Evolutionary conservation across 2,329 filamentous ascomycete genomes (phyloP).

Genomic region (Kalaharituber pfeilii): DNA sequence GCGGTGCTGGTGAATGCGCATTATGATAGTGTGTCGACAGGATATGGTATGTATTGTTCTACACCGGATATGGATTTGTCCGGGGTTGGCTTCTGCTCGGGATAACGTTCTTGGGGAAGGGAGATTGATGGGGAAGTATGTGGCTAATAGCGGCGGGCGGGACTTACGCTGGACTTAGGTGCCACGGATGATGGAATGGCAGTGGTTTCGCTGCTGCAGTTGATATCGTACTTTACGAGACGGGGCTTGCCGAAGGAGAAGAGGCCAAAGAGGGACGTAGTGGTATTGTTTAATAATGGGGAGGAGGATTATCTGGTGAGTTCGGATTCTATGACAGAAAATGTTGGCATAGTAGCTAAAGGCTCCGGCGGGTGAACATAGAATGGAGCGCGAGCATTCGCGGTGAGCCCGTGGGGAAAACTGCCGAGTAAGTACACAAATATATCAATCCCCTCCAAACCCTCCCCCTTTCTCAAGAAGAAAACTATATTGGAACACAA

Average conservation of each 20-base stretch:
- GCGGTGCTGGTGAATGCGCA: conserved; percentile 89
- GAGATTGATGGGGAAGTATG: too few relatives aligned
- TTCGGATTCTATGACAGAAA: too few relatives aligned
- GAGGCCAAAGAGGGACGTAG: conserved; percentile 55
- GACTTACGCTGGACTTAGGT: conserved; percentile 27
- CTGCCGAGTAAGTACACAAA: conserved; percentile 42
- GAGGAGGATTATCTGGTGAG: conserved; percentile 65
- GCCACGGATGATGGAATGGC: conserved; percentile 90
- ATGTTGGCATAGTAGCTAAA: too few relatives aligned
- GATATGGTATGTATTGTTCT: conserved; percentile 41
- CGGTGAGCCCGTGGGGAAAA: conserved; percentile 60
- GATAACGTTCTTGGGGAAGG: too few relatives aligned
- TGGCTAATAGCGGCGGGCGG: neutral
- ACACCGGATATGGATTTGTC: neutral
- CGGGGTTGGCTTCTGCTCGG: neutral
- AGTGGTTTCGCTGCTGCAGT: conserved; percentile 67
- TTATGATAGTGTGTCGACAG: conserved; percentile 83
- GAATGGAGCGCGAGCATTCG: conserved; percentile 71
- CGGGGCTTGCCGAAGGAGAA: conserved; percentile 40
- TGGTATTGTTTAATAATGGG: conserved; percentile 81
- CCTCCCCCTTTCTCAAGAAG: neutral
- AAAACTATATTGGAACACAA: neutral
- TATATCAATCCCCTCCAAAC: neutral
- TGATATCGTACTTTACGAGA: conserved; percentile 67
- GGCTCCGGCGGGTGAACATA: conserved; percentile 2